Evolutionary conservation across 805 yeast genomes (phyloP).

Genomic region (Ogataea parapolymorpha): DNA sequence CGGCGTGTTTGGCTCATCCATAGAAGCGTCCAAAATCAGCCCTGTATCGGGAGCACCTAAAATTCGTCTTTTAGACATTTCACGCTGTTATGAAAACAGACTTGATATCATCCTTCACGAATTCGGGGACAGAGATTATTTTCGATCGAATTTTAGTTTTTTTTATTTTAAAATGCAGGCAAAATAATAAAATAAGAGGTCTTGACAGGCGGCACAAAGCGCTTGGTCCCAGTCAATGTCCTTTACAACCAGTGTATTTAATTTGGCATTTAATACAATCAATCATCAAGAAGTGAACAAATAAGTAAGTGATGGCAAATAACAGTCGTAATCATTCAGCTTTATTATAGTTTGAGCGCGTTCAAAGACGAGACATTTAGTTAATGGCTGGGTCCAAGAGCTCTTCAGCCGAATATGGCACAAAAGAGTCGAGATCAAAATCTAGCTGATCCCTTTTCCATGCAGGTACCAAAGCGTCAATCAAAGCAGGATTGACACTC

Average conservation of each 20-base stretch:
- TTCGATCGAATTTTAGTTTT: too few species aligned
- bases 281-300: slow-evolving; percentile 2
- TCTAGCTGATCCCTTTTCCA: slow-evolving; percentile 30
- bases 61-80: slow-evolving; percentile 24
- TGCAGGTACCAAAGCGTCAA: slow-evolving; percentile 40
- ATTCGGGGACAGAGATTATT: too few species aligned
- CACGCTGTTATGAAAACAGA: neutral
- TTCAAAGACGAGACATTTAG: slow-evolving; percentile 5
- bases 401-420: slow-evolving; percentile 38
- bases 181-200: too few species aligned
- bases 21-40: neutral
- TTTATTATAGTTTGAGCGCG: slow-evolving; percentile 2
- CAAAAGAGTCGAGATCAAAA: slow-evolving; percentile 35
- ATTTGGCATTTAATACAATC: slow-evolving; percentile 4
- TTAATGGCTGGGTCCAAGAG: slow-evolving; percentile 29
- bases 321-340: slow-evolving; percentile 7
- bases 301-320: slow-evolving; percentile 1
- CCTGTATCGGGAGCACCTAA: slow-evolving; percentile 15
- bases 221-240: neutral
- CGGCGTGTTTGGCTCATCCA: slow-evolving; percentile 6
- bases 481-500: slow-evolving; percentile 41
- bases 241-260: neutral
- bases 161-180: too few species aligned
- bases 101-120: too few species aligned
- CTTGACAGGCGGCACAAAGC: neutral